Conservation (phyloP, 2,329 filamentous ascomycete species). For the Meredithiella fracta region DNA sequence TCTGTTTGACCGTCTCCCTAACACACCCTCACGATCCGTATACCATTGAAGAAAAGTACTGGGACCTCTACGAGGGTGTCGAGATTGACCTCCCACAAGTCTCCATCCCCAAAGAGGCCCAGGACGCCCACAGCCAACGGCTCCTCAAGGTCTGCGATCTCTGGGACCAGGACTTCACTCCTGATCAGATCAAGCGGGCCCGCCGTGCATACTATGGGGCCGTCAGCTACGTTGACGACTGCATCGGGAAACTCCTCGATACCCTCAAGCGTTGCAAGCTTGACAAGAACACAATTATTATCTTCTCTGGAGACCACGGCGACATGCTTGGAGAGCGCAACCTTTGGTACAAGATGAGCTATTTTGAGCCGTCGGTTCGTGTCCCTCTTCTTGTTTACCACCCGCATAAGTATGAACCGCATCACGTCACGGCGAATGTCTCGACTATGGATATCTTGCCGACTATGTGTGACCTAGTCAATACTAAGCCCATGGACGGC, state of each 20-base stretch:
- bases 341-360: slow-evolving; percentile 96
- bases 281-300: slow-evolving; percentile 71
- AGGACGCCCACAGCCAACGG: slow-evolving; percentile 75
- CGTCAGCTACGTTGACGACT: slow-evolving; percentile 86
- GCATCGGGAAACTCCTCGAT: slow-evolving; percentile 65
- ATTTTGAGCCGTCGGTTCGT: slow-evolving; percentile 80
- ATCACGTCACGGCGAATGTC: slow-evolving; percentile 66
- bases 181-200: slow-evolving; percentile 72
- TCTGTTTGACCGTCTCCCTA: slow-evolving; percentile 76
- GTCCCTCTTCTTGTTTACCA: slow-evolving; percentile 77
- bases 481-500: slow-evolving; percentile 48
- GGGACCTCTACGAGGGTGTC: slow-evolving; percentile 78
- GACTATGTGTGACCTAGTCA: slow-evolving; percentile 70
- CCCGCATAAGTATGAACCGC: slow-evolving; percentile 57
- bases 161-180: slow-evolving; percentile 66
- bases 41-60: slow-evolving; percentile 84
- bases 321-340: slow-evolving; percentile 91
- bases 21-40: slow-evolving; percentile 93
- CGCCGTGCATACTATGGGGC: slow-evolving; percentile 83
- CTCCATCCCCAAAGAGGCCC: slow-evolving; percentile 60
- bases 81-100: slow-evolving; percentile 74
- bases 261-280: slow-evolving; percentile 66
- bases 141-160: slow-evolving; percentile 75
- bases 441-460: slow-evolving; percentile 83
- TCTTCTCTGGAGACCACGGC: slow-evolving; percentile 87